Conservation (phyloP, 116 monocot species). For the Zostera marina region DNA sequence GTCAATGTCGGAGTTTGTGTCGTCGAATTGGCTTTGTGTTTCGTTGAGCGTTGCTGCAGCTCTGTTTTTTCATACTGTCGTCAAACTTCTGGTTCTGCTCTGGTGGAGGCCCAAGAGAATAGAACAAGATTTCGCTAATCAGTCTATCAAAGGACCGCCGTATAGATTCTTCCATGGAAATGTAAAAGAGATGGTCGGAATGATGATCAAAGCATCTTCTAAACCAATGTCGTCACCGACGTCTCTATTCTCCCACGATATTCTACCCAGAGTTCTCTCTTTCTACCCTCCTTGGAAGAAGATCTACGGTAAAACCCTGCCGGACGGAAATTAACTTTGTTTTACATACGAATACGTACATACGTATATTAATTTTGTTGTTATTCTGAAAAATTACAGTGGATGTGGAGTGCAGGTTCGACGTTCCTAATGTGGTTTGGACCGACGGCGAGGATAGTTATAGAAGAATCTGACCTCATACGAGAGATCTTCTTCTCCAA, state of each 20-base stretch:
- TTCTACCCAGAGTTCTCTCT: constrained; percentile 68
- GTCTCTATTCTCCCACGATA: constrained; percentile 37
- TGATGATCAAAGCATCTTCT: constrained; percentile 35
- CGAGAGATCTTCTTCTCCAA: constrained; percentile 57
- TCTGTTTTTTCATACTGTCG: constrained; percentile 11
- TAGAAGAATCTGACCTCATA: constrained; percentile 81
- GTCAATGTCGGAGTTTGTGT: too few species aligned
- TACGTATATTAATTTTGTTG: too few species aligned
- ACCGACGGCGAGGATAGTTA: constrained; percentile 48
- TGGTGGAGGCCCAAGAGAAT: constrained; percentile 68
- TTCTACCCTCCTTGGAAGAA: constrained; percentile 89
- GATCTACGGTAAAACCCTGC: constrained; percentile 51
- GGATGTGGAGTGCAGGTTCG: constrained; percentile 46
- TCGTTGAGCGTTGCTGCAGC: constrained; percentile 3
- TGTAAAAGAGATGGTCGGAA: constrained; percentile 51
- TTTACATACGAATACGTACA: too few species aligned
- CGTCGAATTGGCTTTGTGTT: not conserved
- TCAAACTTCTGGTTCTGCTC: constrained; percentile 25
- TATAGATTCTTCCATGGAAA: constrained; percentile 70
- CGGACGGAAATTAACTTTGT: too few species aligned
- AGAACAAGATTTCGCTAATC: constrained; percentile 50
- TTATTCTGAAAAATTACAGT: too few species aligned
- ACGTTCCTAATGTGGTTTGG: constrained; percentile 84
- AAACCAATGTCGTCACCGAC: constrained; percentile 27
- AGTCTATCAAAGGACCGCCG: constrained; percentile 63